Evolutionary conservation across 306 rosid species (phyloP).

Genomic region (Glycyrrhiza uralensis): DNA sequence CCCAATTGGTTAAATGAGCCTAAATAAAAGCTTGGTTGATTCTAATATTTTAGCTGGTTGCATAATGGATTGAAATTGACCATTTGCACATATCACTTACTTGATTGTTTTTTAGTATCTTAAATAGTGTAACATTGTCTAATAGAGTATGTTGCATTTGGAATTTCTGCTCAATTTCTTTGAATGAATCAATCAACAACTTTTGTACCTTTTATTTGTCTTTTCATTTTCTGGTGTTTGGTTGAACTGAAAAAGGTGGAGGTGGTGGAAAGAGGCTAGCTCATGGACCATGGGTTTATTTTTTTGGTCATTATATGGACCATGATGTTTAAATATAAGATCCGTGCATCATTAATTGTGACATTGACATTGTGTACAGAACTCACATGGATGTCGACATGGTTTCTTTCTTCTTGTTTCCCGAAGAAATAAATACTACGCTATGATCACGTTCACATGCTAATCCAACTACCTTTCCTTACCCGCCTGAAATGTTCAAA

Average conservation of each 20-base stretch:
- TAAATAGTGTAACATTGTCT: no score
- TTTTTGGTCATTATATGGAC: no score
- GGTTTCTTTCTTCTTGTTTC: not conserved
- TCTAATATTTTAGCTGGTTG: no score
- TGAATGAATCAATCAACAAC: no score
- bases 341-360: constrained; percentile 19
- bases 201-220: no score
- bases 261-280: not conserved
- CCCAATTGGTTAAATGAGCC: no score
- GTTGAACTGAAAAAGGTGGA: not conserved
- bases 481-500: not conserved
- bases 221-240: not conserved
- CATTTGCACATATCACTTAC: no score
- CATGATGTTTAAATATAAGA: not conserved
- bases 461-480: not conserved
- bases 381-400: constrained; percentile 37
- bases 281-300: not conserved
- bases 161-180: no score
- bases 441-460: not conserved
- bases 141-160: no score
- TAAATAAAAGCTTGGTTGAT: no score
- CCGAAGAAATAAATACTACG: not conserved
- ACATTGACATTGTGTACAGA: constrained; percentile 14
- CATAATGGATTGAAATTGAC: no score
- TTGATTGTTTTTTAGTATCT: no score